phyloP scores from a whole-genome alignment of 139 green algal species.

The Picochlorum sp. region DNA sequence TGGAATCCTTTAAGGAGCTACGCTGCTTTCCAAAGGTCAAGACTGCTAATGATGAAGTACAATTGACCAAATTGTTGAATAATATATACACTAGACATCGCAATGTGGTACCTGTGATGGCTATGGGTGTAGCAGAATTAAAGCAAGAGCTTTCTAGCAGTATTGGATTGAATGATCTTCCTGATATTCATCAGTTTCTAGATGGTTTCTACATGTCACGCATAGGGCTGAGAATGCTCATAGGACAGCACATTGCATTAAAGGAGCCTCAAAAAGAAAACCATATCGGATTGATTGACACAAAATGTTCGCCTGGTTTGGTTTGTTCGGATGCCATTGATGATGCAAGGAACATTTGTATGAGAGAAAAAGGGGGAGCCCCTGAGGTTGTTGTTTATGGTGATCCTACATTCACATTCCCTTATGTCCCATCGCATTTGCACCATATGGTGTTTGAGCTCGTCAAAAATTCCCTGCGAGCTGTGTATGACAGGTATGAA shows the following conservation, averaged over 20 bases:
- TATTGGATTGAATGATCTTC: constrained; percentile 66
- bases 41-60: constrained; percentile 58
- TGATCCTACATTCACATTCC: constrained; percentile 77
- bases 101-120: constrained; percentile 95
- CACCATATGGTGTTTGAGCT: constrained; percentile 96
- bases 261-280: constrained; percentile 65
- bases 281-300: constrained; percentile 77
- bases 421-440: constrained; percentile 93
- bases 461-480: constrained; percentile 90
- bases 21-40: constrained; percentile 58
- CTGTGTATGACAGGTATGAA: constrained; percentile 79
- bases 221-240: constrained; percentile 98
- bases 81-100: constrained; percentile 65
- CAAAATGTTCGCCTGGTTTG: constrained; percentile 55
- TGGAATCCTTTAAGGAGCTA: constrained; percentile 93
- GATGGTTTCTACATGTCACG: constrained; percentile 95
- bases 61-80: constrained; percentile 82
- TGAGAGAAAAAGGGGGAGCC: constrained; percentile 76
- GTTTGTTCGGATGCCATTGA: constrained; percentile 82
- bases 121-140: constrained; percentile 83
- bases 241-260: constrained; percentile 90
- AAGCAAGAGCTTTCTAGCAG: constrained; percentile 58
- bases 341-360: constrained; percentile 86
- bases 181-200: constrained; percentile 97
- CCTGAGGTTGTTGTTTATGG: constrained; percentile 87